A percentile compares a stretch with the other conserved stretches of the same genome.
These are phyloP conservation scores for Penicillium sp. DNA, from an alignment of 2,329 filamentous ascomycete species.

Conservation along the genomic window DNA sequence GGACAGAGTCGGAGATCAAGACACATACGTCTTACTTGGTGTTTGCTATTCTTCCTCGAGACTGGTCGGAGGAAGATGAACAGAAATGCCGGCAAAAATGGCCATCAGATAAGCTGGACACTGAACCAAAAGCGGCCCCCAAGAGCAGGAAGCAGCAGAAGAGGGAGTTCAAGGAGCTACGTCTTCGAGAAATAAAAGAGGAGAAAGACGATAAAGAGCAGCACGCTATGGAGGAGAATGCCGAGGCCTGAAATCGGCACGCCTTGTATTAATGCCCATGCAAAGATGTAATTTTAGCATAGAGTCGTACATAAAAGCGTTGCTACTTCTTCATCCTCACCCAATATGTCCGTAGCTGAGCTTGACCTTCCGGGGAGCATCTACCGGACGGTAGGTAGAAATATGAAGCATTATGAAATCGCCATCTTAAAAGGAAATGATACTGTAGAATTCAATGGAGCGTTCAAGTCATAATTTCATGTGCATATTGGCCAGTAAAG, in stretches of 20 bases:
- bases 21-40: constrained; percentile 97
- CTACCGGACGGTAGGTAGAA: no score
- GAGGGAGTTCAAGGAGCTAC: constrained; percentile 51
- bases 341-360: neutral
- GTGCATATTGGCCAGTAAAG: constrained; percentile 3
- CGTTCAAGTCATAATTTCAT: constrained; percentile 11
- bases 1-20: constrained; percentile 85
- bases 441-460: neutral
- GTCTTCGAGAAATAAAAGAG: constrained; percentile 19
- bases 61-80: constrained; percentile 85
- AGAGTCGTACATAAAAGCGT: neutral
- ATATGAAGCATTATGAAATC: no score
- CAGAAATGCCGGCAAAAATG: constrained; percentile 64
- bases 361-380: no score
- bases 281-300: neutral
- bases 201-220: constrained; percentile 13
- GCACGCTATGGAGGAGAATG: constrained; percentile 5
- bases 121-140: constrained; percentile 25
- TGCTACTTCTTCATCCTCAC: neutral
- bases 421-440: no score
- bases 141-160: constrained; percentile 46
- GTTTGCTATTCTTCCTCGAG: constrained; percentile 84
- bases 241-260: constrained; percentile 5
- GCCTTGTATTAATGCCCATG: neutral
- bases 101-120: constrained; percentile 60